These are phyloP conservation scores for Psilocybe azurescens DNA, from an alignment of 768 basidiomycete species.

Conservation along the genomic window DNA sequence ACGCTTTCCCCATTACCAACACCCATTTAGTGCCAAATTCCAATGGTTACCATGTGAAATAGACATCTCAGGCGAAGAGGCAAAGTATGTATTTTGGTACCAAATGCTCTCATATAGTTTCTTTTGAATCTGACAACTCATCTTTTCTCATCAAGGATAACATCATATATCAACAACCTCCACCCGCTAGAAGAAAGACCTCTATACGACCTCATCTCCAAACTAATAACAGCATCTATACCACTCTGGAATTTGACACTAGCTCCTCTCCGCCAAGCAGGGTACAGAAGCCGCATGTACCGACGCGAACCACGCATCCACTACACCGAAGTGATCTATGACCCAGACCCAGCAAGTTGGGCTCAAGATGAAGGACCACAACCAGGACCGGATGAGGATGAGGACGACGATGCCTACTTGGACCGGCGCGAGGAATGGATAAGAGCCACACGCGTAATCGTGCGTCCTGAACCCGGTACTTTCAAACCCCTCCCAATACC, in stretches of 20 bases:
- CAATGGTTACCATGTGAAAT: slow-evolving; percentile 36
- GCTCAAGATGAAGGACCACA: slow-evolving; percentile 24
- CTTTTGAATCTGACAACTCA: too few relatives aligned
- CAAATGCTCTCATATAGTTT: neutral
- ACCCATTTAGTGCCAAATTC: slow-evolving; percentile 31
- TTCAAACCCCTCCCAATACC: slow-evolving; percentile 12
- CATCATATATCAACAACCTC: slow-evolving; percentile 49
- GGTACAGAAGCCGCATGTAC: neutral
- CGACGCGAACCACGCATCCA: slow-evolving; percentile 21
- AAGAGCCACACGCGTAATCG: slow-evolving; percentile 13
- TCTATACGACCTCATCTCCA: slow-evolving; percentile 33
- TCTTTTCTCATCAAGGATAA: slow-evolving; percentile 27
- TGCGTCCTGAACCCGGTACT: slow-evolving; percentile 27
- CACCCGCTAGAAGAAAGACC: slow-evolving; percentile 33
- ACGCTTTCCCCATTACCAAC: neutral
- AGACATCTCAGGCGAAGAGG: slow-evolving; percentile 26
- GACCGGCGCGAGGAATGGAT: slow-evolving; percentile 23
- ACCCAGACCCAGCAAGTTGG: slow-evolving; percentile 19
- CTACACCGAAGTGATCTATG: slow-evolving; percentile 20
- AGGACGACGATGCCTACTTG: slow-evolving; percentile 18
- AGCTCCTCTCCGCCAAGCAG: slow-evolving; percentile 16
- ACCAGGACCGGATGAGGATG: slow-evolving; percentile 24
- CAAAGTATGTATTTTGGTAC: slow-evolving; percentile 18
- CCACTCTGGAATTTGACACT: slow-evolving; percentile 37
- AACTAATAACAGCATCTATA: slow-evolving; percentile 32